phyloP scores from a whole-genome alignment of 331 rosid genomes.

The Phaseolus coccineus region DNA sequence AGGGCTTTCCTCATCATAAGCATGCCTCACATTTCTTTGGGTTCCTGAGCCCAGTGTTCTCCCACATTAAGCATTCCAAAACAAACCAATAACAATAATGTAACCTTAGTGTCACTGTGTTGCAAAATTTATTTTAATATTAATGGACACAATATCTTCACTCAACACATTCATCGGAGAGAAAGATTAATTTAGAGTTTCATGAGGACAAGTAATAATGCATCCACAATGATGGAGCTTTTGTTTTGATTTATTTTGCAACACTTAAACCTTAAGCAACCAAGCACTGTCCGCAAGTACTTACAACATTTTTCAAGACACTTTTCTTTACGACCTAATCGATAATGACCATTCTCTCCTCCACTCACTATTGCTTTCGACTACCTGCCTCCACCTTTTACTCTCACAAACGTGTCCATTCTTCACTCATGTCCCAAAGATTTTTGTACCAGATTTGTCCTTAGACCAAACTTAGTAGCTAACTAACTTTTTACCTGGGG shows the following conservation, averaged over 20 bases:
- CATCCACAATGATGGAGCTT: constrained; percentile 28
- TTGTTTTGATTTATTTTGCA: constrained; percentile 22
- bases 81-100: constrained; percentile 18
- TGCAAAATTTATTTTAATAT: constrained; percentile 8
- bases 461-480: constrained; percentile 13
- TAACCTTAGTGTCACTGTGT: constrained; percentile 2
- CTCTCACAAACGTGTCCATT: constrained; percentile 1
- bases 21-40: constrained; percentile 43
- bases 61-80: constrained; percentile 19
- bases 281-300: constrained; percentile 42
- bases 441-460: neutral
- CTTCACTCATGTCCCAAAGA: constrained; percentile 6
- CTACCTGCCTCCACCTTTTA: constrained; percentile 36
- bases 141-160: constrained; percentile 1
- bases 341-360: constrained; percentile 55
- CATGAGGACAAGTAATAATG: constrained; percentile 5
- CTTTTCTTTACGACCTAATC: constrained; percentile 50
- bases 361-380: constrained; percentile 51
- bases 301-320: constrained; percentile 44
- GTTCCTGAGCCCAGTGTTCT: constrained; percentile 41
- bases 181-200: neutral
- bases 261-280: constrained; percentile 63
- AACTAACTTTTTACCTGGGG: neutral
- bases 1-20: constrained; percentile 37
- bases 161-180: constrained; percentile 27